Evolutionary conservation across 768 basidiomycete genomes (phyloP), one percentile per base, ranked within the genome.

Genomic region (Dioszegia crocea): DNA sequence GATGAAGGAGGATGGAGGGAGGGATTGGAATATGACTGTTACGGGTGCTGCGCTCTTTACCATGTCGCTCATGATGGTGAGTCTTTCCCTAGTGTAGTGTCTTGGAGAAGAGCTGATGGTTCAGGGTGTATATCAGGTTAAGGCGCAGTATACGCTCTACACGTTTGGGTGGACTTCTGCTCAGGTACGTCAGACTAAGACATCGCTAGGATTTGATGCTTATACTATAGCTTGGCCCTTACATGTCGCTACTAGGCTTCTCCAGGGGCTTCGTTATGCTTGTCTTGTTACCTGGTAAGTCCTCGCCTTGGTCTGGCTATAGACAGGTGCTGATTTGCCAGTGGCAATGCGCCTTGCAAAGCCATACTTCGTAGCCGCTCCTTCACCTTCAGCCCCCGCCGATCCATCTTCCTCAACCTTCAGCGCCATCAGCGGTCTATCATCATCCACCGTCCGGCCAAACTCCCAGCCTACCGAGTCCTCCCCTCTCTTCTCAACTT

Each of bases 21-120:
- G 77, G 65, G 88, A 89, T 68, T 91, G 85, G 81, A 88, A 85
- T 69, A 78, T 93, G 71, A 86, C 86, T 2, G 80, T 84, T 57
- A 76, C 89, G 3, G 89, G 85, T 2, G 53, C 83, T 4, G 82
- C 83, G 3, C 68, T 88, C 49, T 88, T 89, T 70, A 70, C 81
- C 11, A 84, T 86, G 73, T 74, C 85, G 31, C 79, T 89, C 30
- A 83, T 88, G 2, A 82, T 81, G 47, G 87, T 88, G 72, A 66
- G 84, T 77, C 12, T 8, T 8, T 19, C 0, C n/a, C n/a, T n/a
- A n/a, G 14, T 30, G 6, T 29, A 17, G 11, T 49, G 12, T 8
- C 14, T 14, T 45, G 16, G 29, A 55, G 19, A 3, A n/a, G 19
- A 19, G 56, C 26, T 58, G 29, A 59, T 24, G n/a, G 47, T 4